These are phyloP conservation scores for Fusarium nodosum DNA, from an alignment of 2,329 filamentous ascomycete species.

Conservation along the genomic window DNA sequence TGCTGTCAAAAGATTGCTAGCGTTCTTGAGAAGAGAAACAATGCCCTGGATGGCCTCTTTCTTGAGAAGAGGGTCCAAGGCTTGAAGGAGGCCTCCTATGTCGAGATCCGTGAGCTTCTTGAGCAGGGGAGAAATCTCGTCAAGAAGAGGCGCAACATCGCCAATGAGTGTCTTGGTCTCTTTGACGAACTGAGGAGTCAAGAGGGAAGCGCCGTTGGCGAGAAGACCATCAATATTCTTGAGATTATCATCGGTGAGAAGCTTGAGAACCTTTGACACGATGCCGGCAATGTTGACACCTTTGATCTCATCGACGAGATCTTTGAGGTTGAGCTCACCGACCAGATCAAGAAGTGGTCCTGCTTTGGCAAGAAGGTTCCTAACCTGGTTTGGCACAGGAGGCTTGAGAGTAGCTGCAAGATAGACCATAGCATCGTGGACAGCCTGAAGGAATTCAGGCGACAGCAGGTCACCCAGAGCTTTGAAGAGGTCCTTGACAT, in stretches of 20 bases:
- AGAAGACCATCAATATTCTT: constrained; percentile 54
- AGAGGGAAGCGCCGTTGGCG: constrained; percentile 55
- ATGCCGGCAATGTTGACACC: constrained; percentile 52
- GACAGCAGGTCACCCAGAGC: constrained; percentile 53
- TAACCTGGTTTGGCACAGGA: constrained; percentile 53
- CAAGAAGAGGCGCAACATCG: constrained; percentile 53
- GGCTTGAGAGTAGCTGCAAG: constrained; percentile 56
- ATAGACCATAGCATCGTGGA: constrained; percentile 59
- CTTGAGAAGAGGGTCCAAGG: constrained; percentile 48
- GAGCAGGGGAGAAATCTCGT: constrained; percentile 51
- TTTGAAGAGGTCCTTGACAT: constrained; percentile 46
- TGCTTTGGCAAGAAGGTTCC: constrained; percentile 48
- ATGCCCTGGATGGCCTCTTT: constrained; percentile 49
- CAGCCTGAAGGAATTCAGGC: constrained; percentile 56
- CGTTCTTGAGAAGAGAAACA: constrained; percentile 47
- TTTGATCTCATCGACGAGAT: constrained; percentile 52
- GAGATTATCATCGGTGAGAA: constrained; percentile 52
- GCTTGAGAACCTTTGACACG: constrained; percentile 50
- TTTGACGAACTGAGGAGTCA: constrained; percentile 50
- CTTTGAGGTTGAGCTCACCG: constrained; percentile 54
- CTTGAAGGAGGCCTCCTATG: constrained; percentile 51
- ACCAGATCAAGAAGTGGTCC: constrained; percentile 50
- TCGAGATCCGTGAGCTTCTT: constrained; percentile 52
- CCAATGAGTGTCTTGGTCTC: constrained; percentile 44
- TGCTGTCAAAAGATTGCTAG: constrained; percentile 41